Base-by-base conservation (phyloP, 352 stramenopile genomes). In the Pythium scleroteichum region DNA sequence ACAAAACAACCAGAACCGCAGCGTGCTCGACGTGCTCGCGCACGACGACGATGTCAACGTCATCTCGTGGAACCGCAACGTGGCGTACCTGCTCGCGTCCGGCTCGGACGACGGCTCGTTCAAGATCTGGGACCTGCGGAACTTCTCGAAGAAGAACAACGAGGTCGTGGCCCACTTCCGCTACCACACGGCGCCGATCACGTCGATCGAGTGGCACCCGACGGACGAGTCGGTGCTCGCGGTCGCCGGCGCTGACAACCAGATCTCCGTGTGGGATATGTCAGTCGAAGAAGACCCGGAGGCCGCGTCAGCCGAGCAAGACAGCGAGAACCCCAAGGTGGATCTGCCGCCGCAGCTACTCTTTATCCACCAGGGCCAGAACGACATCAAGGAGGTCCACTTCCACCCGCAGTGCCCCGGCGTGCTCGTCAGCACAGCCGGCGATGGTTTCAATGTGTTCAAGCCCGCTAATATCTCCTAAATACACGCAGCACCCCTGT, bases 321-420 rank as follows among this genome's bases (percentile, higher is more conserved):
- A 80, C 52, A 73, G 62, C 53, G 72, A 57, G 42, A 72, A 76
- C 40, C 73, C 76, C n/a, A 90, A 92, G 69, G 57, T 93, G 56
- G 88, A 98, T 54, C 80, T 99, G 68, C 97, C 97, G 29, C 94
- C 97, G 39, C 97, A 99, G 81, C 86, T 99, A 40, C 84, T 99
- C 23, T 99, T 99, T 82, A 96, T 99, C 53, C 97, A 99, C 80
- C 97, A 98, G 71, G 98, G 98, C n/a, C 97, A 98, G 66, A 92
- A 87, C 48, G 96, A 99, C 71, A 98, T 99, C 75, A 99, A 99
- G 80, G 97, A 99, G 78, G 78, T 99, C 19, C 97, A 99, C 77
- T 99, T 99, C 85, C 97, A 99, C 83, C 96, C 92, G 45, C 97
- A 99, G 79, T 98, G 99, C 59, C 95, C 96, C 32, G 97, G 96